phyloP scores from a whole-genome alignment of 2,329 filamentous ascomycete genomes.

The Trichoderma lentiforme region DNA sequence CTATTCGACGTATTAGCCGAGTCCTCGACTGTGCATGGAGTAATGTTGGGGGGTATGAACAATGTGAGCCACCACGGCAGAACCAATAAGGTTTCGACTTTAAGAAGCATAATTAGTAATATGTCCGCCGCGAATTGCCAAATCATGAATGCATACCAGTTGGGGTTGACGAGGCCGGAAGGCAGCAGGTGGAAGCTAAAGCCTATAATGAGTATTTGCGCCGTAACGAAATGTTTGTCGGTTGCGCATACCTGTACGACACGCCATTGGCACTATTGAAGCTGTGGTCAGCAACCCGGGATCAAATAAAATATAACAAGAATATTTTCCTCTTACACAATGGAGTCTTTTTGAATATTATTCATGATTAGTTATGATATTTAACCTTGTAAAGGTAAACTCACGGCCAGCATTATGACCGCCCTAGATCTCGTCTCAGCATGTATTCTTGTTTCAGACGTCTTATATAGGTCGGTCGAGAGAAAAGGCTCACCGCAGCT shows the following conservation, averaged over 20 bases:
- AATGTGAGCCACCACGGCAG: constrained; percentile 22
- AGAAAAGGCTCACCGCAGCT: constrained; percentile 31
- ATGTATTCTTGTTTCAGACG: constrained; percentile 15
- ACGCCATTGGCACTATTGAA: constrained; percentile 30
- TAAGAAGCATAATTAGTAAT: background rate
- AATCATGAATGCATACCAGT: constrained; percentile 34
- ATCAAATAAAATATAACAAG: background rate
- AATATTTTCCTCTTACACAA: constrained; percentile 24
- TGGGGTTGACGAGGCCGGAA: constrained; percentile 69
- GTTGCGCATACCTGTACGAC: constrained; percentile 34
- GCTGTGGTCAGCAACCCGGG: background rate
- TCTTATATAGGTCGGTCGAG: constrained; percentile 18
- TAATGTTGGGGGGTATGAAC: constrained; percentile 22
- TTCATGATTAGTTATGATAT: background rate
- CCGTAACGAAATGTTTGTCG: constrained; percentile 13
- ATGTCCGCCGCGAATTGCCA: constrained; percentile 31
- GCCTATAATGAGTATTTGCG: constrained; percentile 20
- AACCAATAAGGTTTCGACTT: constrained; percentile 62
- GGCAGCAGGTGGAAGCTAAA: constrained; percentile 60
- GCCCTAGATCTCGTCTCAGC: constrained; percentile 26
- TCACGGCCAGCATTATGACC: constrained; percentile 29
- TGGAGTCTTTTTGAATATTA: constrained; percentile 15
- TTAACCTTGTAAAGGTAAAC: constrained; percentile 14
- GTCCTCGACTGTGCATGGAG: constrained; percentile 52
- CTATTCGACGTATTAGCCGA: constrained; percentile 55